Conservation (phyloP, 2,329 filamentous ascomycete species). For the Ophiostoma sp. region DNA sequence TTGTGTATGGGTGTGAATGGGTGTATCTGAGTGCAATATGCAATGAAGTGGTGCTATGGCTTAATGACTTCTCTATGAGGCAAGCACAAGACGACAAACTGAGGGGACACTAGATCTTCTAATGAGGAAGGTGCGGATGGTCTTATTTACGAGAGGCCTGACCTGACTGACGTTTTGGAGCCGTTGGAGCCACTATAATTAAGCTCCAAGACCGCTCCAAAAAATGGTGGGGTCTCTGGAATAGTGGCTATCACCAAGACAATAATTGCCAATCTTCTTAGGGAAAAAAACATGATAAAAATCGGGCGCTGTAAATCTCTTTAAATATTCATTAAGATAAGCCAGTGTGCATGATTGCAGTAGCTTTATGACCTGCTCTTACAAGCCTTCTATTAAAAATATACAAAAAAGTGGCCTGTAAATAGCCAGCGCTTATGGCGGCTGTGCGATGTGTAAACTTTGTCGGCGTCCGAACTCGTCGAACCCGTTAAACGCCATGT, state of each 20-base stretch:
- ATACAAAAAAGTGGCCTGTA: not conserved
- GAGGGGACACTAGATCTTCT: not conserved
- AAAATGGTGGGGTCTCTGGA: not conserved
- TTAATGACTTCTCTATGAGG: not conserved
- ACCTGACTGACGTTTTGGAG: not conserved
- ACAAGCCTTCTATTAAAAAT: conserved; percentile 4
- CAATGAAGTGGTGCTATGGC: not conserved
- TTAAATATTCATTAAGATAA: not conserved
- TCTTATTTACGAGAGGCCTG: not conserved
- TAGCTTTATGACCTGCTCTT: not conserved
- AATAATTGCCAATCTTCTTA: not conserved
- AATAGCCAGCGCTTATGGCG: not conserved
- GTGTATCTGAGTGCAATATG: not conserved
- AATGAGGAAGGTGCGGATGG: not conserved
- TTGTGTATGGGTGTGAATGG: not conserved
- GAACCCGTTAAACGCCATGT: conserved; percentile 3
- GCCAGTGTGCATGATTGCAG: not conserved
- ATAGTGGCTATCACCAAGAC: not conserved
- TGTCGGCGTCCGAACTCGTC: not conserved
- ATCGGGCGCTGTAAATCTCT: conserved; percentile 2
- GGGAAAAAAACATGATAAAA: not conserved
- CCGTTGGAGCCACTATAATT: conserved; percentile 3
- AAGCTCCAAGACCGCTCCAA: not conserved
- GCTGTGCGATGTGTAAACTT: not conserved
- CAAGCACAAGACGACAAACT: not conserved